These are phyloP conservation scores for Aspergillus amoenus DNA, from an alignment of 2,329 filamentous ascomycete species.

Conservation along the genomic window DNA sequence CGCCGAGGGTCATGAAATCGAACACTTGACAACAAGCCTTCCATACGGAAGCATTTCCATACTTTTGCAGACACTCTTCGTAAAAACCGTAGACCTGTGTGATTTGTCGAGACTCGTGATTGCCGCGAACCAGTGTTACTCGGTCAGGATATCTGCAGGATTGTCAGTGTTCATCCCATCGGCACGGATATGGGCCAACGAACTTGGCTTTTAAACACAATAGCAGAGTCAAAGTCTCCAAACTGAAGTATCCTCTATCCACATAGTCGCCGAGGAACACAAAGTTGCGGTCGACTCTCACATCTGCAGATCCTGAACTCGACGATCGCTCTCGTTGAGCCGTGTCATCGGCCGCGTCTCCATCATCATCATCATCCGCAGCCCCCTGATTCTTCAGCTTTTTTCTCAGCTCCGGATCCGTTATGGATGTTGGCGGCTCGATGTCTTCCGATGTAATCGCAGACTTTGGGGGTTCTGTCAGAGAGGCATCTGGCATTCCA, in stretches of 20 bases:
- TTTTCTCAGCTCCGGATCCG: conserved; percentile 80
- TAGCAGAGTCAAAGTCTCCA: conserved; percentile 71
- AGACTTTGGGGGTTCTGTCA: conserved; percentile 65
- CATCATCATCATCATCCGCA: conserved; percentile 34
- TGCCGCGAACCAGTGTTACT: conserved; percentile 71
- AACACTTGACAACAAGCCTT: conserved; percentile 78
- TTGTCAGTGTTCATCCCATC: not conserved
- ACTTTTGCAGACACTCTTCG: conserved; percentile 74
- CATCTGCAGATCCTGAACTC: conserved; percentile 29
- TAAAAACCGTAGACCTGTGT: conserved; percentile 79
- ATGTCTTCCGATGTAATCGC: conserved; percentile 89
- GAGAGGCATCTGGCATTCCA: conserved; percentile 86
- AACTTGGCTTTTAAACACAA: conserved; percentile 70
- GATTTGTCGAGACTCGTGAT: conserved; percentile 75
- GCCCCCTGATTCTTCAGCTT: conserved; percentile 64
- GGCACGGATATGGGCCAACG: not conserved
- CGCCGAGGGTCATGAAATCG: conserved; percentile 72
- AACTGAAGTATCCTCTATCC: conserved; percentile 70
- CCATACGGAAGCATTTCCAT: conserved; percentile 75
- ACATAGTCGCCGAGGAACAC: conserved; percentile 73
- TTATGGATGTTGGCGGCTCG: conserved; percentile 86
- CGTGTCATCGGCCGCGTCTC: conserved; percentile 22
- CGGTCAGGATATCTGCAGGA: conserved; percentile 63
- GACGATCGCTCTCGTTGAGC: conserved; percentile 27
- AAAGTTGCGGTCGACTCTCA: conserved; percentile 64